Evolutionary conservation across 257 asterid genomes (phyloP).

Genomic region (Primulina eburnea): DNA sequence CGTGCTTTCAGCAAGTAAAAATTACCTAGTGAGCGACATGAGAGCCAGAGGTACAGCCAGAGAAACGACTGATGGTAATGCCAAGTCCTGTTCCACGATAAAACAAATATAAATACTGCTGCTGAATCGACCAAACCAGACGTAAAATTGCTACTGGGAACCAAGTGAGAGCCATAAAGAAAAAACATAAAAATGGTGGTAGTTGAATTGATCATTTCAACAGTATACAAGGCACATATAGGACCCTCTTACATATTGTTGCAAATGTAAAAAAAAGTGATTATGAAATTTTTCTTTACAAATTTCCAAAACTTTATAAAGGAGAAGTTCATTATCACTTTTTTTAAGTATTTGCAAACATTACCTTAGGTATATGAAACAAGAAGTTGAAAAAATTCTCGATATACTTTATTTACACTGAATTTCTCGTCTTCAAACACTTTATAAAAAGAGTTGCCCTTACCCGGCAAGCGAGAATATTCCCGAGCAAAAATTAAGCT

Average conservation of each 20-base stretch:
- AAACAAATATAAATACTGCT: conserved; percentile 6
- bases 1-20: conserved; percentile 25
- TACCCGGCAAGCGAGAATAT: neutral
- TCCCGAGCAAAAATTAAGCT: conserved; percentile 1
- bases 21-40: conserved; percentile 89
- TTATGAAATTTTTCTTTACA: too few species aligned
- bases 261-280: too few species aligned
- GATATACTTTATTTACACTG: neutral
- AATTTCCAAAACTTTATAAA: too few species aligned
- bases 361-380: neutral
- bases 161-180: conserved; percentile 2
- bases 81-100: conserved; percentile 56
- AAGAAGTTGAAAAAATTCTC: neutral
- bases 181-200: conserved; percentile 6
- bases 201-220: neutral
- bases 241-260: neutral
- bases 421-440: neutral
- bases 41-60: conserved; percentile 92
- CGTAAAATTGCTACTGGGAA: neutral
- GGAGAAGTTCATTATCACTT: too few species aligned
- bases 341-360: too few species aligned
- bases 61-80: conserved; percentile 70
- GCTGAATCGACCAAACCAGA: conserved; percentile 2
- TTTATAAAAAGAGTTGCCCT: neutral
- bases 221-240: neutral